Evolutionary conservation across 1,284 basidiomycete species (phyloP).

Genomic region (Heterobasidion irregulare): DNA sequence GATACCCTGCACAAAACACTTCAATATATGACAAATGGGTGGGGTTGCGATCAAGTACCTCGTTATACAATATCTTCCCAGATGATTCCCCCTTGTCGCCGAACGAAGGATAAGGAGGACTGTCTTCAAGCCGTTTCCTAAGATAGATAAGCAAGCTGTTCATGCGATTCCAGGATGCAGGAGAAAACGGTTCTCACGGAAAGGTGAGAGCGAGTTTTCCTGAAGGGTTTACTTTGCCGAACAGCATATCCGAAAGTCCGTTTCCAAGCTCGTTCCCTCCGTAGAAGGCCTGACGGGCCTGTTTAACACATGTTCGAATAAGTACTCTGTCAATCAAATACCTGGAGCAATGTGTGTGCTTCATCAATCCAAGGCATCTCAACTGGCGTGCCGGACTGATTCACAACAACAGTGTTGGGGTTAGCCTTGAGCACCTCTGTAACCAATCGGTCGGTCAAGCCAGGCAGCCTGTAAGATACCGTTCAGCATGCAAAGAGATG

Average conservation of each 20-base stretch:
- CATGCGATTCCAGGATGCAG: conserved; percentile 45
- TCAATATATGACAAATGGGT: not conserved
- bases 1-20: conserved; percentile 32
- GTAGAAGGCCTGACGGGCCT: not conserved
- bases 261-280: conserved; percentile 68
- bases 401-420: conserved; percentile 41
- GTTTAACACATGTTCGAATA: not conserved
- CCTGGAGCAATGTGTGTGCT: conserved; percentile 43
- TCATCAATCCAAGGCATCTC: conserved; percentile 56
- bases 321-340: conserved; percentile 28
- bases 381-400: conserved; percentile 47
- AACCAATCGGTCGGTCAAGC: conserved; percentile 55
- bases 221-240: conserved; percentile 63
- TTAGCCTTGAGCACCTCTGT: conserved; percentile 48
- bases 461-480: conserved; percentile 24
- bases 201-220: conserved; percentile 59
- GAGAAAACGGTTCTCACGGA: conserved; percentile 1
- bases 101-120: conserved; percentile 46
- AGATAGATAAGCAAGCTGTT: not conserved
- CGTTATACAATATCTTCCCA: conserved; percentile 37
- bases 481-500: not conserved
- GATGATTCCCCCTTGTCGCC: conserved; percentile 43
- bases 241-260: conserved; percentile 66
- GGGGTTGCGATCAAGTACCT: conserved; percentile 13
- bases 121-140: conserved; percentile 29